Conservation (phyloP, 441 rosid genomes). For the Lepidium campestre region DNA sequence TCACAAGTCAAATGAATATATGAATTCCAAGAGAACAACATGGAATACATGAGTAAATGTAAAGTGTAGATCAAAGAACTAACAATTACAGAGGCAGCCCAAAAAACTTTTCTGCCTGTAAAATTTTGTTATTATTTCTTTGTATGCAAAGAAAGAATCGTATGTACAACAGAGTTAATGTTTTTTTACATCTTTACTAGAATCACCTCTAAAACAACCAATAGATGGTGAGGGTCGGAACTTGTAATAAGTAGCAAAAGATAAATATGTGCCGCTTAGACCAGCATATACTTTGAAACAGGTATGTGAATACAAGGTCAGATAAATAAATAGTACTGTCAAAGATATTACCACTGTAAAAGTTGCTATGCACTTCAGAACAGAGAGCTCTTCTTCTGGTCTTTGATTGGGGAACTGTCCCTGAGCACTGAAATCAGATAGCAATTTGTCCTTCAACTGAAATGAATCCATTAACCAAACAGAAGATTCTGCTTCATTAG, state of each 20-base stretch:
- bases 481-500: constrained; percentile 44
- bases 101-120: constrained; percentile 2
- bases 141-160: constrained; percentile 23
- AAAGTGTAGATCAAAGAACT: constrained; percentile 5
- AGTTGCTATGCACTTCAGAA: constrained; percentile 52
- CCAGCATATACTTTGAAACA: constrained; percentile 63
- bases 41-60: neutral
- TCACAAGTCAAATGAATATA: neutral
- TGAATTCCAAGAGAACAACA: neutral
- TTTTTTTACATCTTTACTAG: constrained; percentile 27
- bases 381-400: constrained; percentile 55
- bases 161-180: constrained; percentile 30
- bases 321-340: constrained; percentile 55
- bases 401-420: constrained; percentile 64
- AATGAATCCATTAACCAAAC: constrained; percentile 69
- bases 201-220: constrained; percentile 28
- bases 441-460: constrained; percentile 61
- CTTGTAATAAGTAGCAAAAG: constrained; percentile 51
- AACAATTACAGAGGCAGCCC: constrained; percentile 1
- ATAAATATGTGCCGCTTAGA: constrained; percentile 54
- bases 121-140: constrained; percentile 11
- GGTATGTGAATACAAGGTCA: constrained; percentile 56
- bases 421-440: constrained; percentile 54
- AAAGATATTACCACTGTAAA: constrained; percentile 43
- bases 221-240: constrained; percentile 42